These are phyloP conservation scores for Potentilla sterilis DNA, from an alignment of 306 rosid species.

Conservation along the genomic window DNA sequence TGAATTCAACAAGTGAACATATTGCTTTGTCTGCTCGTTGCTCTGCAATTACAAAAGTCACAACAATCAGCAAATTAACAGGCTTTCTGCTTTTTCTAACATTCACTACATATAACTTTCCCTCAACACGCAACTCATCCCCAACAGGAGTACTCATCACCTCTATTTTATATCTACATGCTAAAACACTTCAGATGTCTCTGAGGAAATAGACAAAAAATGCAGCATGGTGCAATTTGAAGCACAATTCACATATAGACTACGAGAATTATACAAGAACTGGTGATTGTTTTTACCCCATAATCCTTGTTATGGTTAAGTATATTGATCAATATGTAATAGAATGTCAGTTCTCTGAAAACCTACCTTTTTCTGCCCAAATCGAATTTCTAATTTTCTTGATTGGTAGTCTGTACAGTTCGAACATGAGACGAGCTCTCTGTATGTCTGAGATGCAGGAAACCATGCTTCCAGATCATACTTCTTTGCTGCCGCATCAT, in stretches of 20 bases:
- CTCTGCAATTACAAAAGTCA: constrained; percentile 45
- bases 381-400: constrained; percentile 84
- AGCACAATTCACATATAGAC: neutral
- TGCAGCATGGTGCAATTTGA: neutral
- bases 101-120: neutral
- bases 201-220: neutral
- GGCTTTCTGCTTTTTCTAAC: neutral
- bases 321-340: neutral
- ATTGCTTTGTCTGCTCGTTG: constrained; percentile 81
- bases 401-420: constrained; percentile 96
- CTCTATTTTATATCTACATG: neutral
- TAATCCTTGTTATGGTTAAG: neutral
- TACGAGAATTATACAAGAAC: neutral
- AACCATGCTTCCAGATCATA: constrained; percentile 96
- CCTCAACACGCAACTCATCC: neutral
- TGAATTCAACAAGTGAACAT: constrained; percentile 81
- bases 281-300: neutral
- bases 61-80: constrained; percentile 18
- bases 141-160: neutral
- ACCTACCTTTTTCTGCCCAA: constrained; percentile 87
- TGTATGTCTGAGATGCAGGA: constrained; percentile 81
- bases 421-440: constrained; percentile 92
- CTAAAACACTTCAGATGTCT: neutral
- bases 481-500: constrained; percentile 98
- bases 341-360: constrained; percentile 11